Percentiles rank a stretch among this genome's conserved stretches.
Conservation (phyloP, 1,139 yeast genomes). For the Meyerozyma sp. region DNA sequence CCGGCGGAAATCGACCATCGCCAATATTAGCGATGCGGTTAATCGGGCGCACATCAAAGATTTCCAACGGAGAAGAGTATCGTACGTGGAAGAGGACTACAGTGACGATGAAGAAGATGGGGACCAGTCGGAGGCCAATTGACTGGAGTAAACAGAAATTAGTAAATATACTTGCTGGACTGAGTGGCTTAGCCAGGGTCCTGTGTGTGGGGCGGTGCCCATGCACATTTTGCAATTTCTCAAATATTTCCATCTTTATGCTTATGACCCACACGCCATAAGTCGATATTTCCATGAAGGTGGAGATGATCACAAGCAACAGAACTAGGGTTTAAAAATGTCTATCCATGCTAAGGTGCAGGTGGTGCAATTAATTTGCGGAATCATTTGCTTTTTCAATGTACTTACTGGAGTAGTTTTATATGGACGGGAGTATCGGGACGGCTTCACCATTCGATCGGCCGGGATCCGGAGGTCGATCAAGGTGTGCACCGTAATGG, state of each 20-base stretch:
- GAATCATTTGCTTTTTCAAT: not conserved
- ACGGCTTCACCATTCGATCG: not conserved
- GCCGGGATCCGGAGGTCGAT: not conserved
- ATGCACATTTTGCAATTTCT: not conserved
- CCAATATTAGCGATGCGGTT: slow-evolving; percentile 53
- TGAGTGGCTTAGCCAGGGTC: not conserved
- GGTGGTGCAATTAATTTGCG: not conserved
- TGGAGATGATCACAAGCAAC: not conserved
- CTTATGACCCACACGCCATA: not conserved
- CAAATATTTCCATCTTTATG: not conserved
- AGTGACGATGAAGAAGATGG: slow-evolving; percentile 38
- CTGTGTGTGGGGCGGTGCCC: not conserved
- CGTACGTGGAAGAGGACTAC: slow-evolving; percentile 23
- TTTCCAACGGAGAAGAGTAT: slow-evolving; percentile 62
- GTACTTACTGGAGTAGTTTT: not conserved
- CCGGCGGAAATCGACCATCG: slow-evolving; percentile 31
- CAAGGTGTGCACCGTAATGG: not conserved
- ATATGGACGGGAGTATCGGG: not conserved
- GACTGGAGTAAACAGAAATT: not conserved
- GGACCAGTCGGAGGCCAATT: slow-evolving; percentile 5
- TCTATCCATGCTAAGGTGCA: not conserved
- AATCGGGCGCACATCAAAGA: slow-evolving; percentile 84
- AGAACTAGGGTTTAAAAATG: not conserved
- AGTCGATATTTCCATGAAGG: not conserved
- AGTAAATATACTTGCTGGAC: no score